Evolutionary conservation across 1,284 basidiomycete species (phyloP).

Genomic region (Pyrrhoderma lamaoense): DNA sequence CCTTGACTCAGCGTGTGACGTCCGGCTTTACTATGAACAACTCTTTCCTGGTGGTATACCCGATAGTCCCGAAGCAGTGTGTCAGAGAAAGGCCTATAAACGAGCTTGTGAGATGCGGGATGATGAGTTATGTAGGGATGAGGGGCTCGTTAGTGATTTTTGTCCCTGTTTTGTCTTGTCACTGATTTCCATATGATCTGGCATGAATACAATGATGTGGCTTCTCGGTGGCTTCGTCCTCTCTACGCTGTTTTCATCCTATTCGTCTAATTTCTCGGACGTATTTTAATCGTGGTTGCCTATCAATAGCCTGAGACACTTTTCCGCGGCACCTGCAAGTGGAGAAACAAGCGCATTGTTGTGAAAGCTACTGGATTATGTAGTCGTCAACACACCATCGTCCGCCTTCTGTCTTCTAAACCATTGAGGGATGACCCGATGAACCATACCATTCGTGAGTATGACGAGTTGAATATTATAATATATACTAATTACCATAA

Average conservation of each 20-base stretch:
- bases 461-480: background rate
- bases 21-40: slow-evolving; percentile 45
- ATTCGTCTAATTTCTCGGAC: background rate
- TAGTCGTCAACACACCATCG: slow-evolving; percentile 56
- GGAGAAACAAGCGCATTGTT: slow-evolving; percentile 47
- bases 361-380: slow-evolving; percentile 58
- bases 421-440: slow-evolving; percentile 47
- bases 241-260: background rate
- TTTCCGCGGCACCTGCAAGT: slow-evolving; percentile 52
- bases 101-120: slow-evolving; percentile 25
- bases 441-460: slow-evolving; percentile 72
- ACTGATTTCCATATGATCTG: background rate
- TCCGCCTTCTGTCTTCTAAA: slow-evolving; percentile 46
- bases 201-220: background rate
- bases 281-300: background rate
- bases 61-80: slow-evolving; percentile 24
- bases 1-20: slow-evolving; percentile 61
- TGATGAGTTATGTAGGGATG: slow-evolving; percentile 57
- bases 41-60: slow-evolving; percentile 19
- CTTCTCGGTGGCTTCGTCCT: too few species aligned
- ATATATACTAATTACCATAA: background rate
- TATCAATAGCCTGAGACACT: slow-evolving; percentile 54
- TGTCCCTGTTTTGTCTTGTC: background rate
- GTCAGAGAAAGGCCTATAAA: background rate
- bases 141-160: slow-evolving; percentile 48